Percentiles rank a stretch among this genome's conserved stretches.
phyloP scores from a whole-genome alignment of 2,329 filamentous ascomycete genomes.

The Penicillium occitanis region DNA sequence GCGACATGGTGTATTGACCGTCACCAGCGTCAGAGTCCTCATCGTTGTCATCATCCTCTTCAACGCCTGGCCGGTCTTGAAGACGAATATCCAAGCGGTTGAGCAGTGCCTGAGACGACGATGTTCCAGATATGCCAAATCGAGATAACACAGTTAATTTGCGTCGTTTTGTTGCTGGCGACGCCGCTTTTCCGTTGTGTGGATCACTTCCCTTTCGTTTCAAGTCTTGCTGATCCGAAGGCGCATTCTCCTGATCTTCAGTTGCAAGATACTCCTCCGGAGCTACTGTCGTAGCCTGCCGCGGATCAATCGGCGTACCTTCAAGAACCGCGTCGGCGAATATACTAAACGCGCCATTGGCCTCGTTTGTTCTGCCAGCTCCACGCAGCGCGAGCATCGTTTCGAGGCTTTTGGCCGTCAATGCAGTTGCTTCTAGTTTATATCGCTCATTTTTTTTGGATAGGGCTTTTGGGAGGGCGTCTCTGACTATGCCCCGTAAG shows the following conservation, averaged over 20 bases:
- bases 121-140: slow-evolving; percentile 63
- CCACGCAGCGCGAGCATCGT: slow-evolving; percentile 70
- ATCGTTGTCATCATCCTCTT: slow-evolving; percentile 20
- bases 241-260: slow-evolving; percentile 24
- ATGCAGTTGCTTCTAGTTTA: slow-evolving; percentile 64
- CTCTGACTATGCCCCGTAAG: slow-evolving; percentile 68
- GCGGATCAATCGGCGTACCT: slow-evolving; percentile 52
- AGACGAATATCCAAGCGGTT: slow-evolving; percentile 53
- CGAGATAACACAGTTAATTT: slow-evolving; percentile 64
- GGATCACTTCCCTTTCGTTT: slow-evolving; percentile 23
- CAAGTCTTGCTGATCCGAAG: slow-evolving; percentile 20
- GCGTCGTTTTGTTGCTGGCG: slow-evolving; percentile 55
- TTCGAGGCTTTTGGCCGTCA: slow-evolving; percentile 69
- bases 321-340: slow-evolving; percentile 66
- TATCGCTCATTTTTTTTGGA: slow-evolving; percentile 73
- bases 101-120: slow-evolving; percentile 35
- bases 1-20: slow-evolving; percentile 33
- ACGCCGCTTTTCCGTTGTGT: slow-evolving; percentile 4
- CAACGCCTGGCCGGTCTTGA: slow-evolving; percentile 38
- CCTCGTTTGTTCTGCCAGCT: slow-evolving; percentile 66
- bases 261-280: slow-evolving; percentile 32
- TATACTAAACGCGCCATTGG: slow-evolving; percentile 75
- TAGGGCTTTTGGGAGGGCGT: slow-evolving; percentile 78
- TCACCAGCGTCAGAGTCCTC: slow-evolving; percentile 20
- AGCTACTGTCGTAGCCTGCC: slow-evolving; percentile 36